phyloP scores from a whole-genome alignment of 495 filamentous ascomycete genomes.

The Lophiostoma macrostomum region DNA sequence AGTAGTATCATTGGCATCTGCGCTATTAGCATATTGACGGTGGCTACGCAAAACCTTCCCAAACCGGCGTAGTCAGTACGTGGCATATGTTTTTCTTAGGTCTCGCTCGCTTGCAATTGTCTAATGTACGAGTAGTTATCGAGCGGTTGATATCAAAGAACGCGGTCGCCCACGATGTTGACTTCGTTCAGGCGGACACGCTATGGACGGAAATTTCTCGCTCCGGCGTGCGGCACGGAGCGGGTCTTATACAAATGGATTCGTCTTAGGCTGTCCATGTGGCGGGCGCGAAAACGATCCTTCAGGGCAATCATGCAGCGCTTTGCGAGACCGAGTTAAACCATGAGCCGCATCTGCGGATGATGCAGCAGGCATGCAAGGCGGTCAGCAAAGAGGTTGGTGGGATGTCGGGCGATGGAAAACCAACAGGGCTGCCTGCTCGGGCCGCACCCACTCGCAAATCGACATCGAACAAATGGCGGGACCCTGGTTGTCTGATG shows the following conservation, averaged over 20 bases:
- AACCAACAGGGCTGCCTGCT: conserved; percentile 24
- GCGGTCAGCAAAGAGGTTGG: neutral
- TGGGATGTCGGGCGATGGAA: neutral
- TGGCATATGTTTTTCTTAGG: too few species aligned
- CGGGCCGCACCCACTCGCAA: conserved; percentile 23
- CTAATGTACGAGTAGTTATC: too few species aligned
- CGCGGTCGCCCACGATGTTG: neutral
- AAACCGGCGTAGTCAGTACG: too few species aligned
- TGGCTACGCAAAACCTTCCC: too few species aligned
- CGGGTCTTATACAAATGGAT: neutral
- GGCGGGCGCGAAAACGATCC: neutral
- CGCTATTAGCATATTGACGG: too few species aligned
- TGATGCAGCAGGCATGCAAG: neutral
- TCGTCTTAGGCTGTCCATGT: neutral
- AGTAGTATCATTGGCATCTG: too few species aligned
- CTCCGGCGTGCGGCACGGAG: conserved; percentile 6
- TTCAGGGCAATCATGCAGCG: neutral
- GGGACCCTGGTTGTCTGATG: too few species aligned
- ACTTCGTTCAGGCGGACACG: neutral
- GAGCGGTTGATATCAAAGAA: neutral
- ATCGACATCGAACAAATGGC: too few species aligned
- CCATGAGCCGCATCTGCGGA: conserved; percentile 1
- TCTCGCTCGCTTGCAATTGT: too few species aligned
- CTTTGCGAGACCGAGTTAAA: neutral
- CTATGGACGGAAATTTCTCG: conserved; percentile 20